Evolutionary conservation across 2,329 filamentous ascomycete genomes (phyloP).

Genomic region (Penicillium sp.): DNA sequence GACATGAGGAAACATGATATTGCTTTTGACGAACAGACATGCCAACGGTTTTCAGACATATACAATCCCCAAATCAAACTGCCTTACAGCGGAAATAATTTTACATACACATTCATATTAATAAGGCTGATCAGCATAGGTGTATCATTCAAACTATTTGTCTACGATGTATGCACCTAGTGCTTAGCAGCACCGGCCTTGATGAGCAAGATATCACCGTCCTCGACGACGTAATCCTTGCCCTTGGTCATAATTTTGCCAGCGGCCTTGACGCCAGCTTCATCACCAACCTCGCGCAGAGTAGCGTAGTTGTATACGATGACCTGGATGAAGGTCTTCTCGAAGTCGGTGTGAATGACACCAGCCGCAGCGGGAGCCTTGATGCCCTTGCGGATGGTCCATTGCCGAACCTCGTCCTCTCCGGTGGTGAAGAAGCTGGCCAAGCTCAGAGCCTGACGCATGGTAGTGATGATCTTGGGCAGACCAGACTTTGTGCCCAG

Average conservation of each 20-base stretch:
- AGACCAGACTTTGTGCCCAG: slow-evolving; percentile 83
- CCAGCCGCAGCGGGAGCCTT: slow-evolving; percentile 98
- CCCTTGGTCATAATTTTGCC: slow-evolving; percentile 98
- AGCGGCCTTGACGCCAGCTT: slow-evolving; percentile 83
- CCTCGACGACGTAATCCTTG: slow-evolving; percentile 75
- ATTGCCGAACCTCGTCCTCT: slow-evolving; percentile 93
- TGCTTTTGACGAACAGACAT: no score
- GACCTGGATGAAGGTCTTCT: slow-evolving; percentile 98
- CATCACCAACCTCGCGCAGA: slow-evolving; percentile 84
- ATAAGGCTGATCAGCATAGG: slow-evolving; percentile 3
- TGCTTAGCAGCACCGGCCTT: slow-evolving; percentile 61
- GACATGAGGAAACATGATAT: no score
- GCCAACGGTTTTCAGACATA: no score
- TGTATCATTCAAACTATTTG: slow-evolving; percentile 17
- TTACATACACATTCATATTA: neutral
- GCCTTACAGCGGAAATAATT: no score
- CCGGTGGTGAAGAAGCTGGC: slow-evolving; percentile 97
- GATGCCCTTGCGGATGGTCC: slow-evolving; percentile 92
- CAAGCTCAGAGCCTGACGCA: slow-evolving; percentile 88
- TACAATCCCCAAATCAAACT: no score
- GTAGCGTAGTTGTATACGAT: slow-evolving; percentile 86
- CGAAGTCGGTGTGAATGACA: slow-evolving; percentile 97
- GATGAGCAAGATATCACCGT: slow-evolving; percentile 71
- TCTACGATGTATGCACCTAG: slow-evolving; percentile 28
- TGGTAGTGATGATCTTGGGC: slow-evolving; percentile 86